These are phyloP conservation scores for Boletus sp. DNA, from an alignment of 768 basidiomycete species.

Conservation along the genomic window DNA sequence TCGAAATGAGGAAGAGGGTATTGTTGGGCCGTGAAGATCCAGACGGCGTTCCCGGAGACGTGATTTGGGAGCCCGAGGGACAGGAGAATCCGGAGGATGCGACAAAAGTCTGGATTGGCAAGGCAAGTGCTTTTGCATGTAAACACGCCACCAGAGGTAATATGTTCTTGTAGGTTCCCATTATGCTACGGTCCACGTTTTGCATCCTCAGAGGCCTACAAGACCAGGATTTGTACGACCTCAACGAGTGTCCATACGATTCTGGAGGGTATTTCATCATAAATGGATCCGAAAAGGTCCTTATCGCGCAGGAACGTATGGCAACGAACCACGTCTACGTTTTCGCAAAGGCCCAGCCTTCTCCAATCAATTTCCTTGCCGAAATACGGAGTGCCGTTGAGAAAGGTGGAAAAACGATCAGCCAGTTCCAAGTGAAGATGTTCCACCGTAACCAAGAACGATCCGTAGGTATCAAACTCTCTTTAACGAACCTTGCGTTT, in stretches of 20 bases:
- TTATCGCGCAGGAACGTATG: conserved; percentile 99
- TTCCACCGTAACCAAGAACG: conserved; percentile 88
- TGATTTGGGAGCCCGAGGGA: conserved; percentile 74
- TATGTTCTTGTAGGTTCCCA: conserved; percentile 68
- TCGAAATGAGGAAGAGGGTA: conserved; percentile 91
- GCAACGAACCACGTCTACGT: conserved; percentile 99
- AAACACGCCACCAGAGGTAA: conserved; percentile 13
- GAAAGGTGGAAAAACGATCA: conserved; percentile 97
- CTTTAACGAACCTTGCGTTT: background rate
- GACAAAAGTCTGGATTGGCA: conserved; percentile 92
- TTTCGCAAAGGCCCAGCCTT: conserved; percentile 96
- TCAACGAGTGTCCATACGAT: conserved; percentile 98
- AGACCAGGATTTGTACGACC: conserved; percentile 80
- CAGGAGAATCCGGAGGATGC: conserved; percentile 61
- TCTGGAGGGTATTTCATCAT: conserved; percentile 99
- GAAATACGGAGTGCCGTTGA: conserved; percentile 98
- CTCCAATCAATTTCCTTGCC: conserved; percentile 92
- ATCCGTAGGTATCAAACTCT: conserved; percentile 52
- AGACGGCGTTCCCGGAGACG: conserved; percentile 76
- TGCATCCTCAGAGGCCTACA: conserved; percentile 83
- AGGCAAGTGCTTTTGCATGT: conserved; percentile 48
- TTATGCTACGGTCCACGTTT: conserved; percentile 96
- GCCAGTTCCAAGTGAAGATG: conserved; percentile 97
- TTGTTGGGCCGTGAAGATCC: conserved; percentile 78
- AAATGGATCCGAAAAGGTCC: conserved; percentile 99